phyloP scores from a whole-genome alignment of 345 rosid species.

The Tarenaya hassleriana region DNA sequence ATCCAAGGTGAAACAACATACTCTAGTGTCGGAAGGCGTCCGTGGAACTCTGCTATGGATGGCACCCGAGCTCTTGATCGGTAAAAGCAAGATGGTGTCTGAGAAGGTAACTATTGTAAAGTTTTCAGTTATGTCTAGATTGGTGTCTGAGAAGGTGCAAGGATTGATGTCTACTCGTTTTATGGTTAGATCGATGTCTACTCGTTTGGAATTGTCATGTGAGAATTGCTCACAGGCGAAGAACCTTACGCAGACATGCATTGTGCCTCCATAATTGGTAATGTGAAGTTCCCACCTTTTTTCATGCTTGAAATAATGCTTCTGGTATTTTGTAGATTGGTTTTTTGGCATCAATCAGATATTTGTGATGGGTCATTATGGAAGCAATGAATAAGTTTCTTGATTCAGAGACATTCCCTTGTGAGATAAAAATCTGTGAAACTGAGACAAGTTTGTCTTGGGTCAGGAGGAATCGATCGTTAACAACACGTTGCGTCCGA shows the following conservation, averaged over 20 bases:
- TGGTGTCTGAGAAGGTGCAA: too few species aligned
- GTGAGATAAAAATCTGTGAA: slow-evolving; percentile 5
- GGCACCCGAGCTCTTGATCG: slow-evolving; percentile 99
- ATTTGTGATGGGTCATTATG: too few species aligned
- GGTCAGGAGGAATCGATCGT: slow-evolving; percentile 95
- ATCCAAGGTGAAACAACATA: slow-evolving; percentile 92
- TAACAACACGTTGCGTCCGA: slow-evolving; percentile 84
- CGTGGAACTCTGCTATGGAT: slow-evolving; percentile 99
- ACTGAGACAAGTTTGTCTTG: too few species aligned
- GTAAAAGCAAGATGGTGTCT: slow-evolving; percentile 93
- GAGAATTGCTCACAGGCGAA: slow-evolving; percentile 94
- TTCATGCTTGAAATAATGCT: too few species aligned
- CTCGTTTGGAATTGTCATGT: slow-evolving; percentile 96
- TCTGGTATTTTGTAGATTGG: too few species aligned
- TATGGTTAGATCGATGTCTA: slow-evolving; percentile 92
- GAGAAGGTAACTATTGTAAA: slow-evolving; percentile 73
- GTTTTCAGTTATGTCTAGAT: too few species aligned
- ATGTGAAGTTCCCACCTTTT: too few species aligned
- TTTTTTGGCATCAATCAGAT: too few species aligned
- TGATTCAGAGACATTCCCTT: too few species aligned
- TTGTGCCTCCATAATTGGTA: slow-evolving; percentile 95
- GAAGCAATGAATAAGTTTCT: too few species aligned
- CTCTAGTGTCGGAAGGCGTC: slow-evolving; percentile 94
- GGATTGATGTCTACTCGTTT: slow-evolving; percentile 7
- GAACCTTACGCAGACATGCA: slow-evolving; percentile 95